Conservation (phyloP, 2,329 filamentous ascomycete genomes). For the Cladosporium sp. region DNA sequence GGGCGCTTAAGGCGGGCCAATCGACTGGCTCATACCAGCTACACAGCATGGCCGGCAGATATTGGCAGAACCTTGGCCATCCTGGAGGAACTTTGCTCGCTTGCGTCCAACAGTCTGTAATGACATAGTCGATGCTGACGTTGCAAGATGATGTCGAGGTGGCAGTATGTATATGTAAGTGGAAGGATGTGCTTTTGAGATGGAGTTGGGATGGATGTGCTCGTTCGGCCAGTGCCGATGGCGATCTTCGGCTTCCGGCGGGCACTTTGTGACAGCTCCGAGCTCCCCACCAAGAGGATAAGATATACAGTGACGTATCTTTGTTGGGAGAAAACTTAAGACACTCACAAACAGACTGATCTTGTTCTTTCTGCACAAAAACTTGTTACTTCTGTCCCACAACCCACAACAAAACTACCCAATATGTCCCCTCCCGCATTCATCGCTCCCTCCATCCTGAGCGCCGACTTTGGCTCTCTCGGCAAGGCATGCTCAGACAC, state of each 20-base stretch:
- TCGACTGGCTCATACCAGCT: slow-evolving; percentile 6
- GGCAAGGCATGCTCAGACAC: slow-evolving; percentile 84
- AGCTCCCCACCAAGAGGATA: slow-evolving; percentile 12
- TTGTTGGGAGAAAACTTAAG: slow-evolving; percentile 9
- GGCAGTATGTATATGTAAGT: neutral
- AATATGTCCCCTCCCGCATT: slow-evolving; percentile 85
- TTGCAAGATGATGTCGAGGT: neutral
- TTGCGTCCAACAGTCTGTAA: neutral
- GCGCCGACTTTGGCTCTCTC: slow-evolving; percentile 89
- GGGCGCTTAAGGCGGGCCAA: slow-evolving; percentile 54
- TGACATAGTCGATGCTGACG: neutral
- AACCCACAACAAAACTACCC: too few relatives aligned
- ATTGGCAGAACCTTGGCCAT: slow-evolving; percentile 8
- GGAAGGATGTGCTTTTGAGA: neutral
- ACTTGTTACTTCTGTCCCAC: too few relatives aligned
- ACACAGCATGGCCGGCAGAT: neutral
- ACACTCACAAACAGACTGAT: neutral
- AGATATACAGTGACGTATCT: slow-evolving; percentile 14
- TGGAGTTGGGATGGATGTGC: neutral
- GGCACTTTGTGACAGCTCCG: neutral
- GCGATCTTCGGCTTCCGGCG: slow-evolving; percentile 1
- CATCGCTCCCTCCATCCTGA: slow-evolving; percentile 97
- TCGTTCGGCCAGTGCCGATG: neutral
- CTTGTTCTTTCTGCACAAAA: too few relatives aligned
- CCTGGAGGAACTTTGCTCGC: neutral